Evolutionary conservation across 352 stramenopile species (phyloP).

Genomic region (Pythium folliculosum): DNA sequence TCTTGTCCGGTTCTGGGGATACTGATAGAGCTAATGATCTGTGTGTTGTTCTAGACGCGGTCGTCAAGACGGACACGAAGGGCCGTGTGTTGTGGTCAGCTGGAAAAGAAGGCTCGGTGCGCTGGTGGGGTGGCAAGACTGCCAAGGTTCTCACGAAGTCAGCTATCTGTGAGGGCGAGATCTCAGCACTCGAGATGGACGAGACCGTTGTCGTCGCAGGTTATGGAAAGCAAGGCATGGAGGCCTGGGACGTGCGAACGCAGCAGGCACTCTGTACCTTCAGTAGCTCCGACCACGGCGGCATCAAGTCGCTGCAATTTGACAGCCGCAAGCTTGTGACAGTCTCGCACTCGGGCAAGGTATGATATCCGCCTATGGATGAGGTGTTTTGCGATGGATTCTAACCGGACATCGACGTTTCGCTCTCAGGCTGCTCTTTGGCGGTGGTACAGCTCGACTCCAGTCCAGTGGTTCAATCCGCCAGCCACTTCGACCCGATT

Average conservation of each 20-base stretch:
- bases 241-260: constrained; percentile 87
- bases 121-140: constrained; percentile 89
- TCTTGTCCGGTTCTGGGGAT: background rate
- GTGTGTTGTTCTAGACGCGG: constrained; percentile 46
- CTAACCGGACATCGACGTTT: background rate
- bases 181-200: constrained; percentile 87
- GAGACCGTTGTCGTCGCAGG: constrained; percentile 86
- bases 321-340: constrained; percentile 88
- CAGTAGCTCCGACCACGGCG: constrained; percentile 69
- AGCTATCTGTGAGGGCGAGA: constrained; percentile 66
- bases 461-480: constrained; percentile 71
- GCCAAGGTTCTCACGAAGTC: constrained; percentile 88
- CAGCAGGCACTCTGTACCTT: constrained; percentile 87
- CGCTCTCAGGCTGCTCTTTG: constrained; percentile 65
- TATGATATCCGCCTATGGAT: constrained; percentile 23
- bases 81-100: constrained; percentile 85
- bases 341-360: constrained; percentile 72
- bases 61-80: constrained; percentile 85
- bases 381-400: background rate
- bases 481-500: constrained; percentile 53
- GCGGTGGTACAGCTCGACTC: constrained; percentile 84
- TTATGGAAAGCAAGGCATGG: constrained; percentile 83
- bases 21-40: constrained; percentile 3
- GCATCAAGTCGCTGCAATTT: constrained; percentile 77
- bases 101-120: constrained; percentile 78